These are phyloP conservation scores for Samsoniella hepiali DNA, from an alignment of 2,329 filamentous ascomycete species.

Conservation along the genomic window DNA sequence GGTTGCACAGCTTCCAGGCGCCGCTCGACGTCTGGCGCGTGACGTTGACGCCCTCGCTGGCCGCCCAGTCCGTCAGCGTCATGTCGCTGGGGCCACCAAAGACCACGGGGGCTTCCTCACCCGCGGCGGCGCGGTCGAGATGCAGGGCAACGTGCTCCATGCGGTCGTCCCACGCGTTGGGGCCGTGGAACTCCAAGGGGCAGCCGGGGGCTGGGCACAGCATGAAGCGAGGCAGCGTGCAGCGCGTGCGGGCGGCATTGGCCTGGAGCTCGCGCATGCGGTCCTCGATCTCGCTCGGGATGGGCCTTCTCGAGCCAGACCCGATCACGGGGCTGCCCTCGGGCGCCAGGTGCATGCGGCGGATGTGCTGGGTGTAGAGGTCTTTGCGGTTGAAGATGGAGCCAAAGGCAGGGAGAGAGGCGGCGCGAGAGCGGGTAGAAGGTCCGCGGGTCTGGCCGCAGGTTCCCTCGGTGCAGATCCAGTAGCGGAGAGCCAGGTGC, in stretches of 20 bases:
- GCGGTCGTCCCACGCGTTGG: constrained; percentile 69
- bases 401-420: constrained; percentile 48
- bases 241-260: constrained; percentile 58
- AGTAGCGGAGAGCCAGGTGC: constrained; percentile 72
- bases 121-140: constrained; percentile 52
- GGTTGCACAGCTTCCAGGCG: constrained; percentile 35
- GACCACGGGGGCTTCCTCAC: constrained; percentile 28
- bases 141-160: constrained; percentile 88
- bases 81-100: constrained; percentile 40
- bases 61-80: constrained; percentile 41
- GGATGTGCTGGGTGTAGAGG: constrained; percentile 82
- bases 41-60: constrained; percentile 35
- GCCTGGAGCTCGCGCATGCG: constrained; percentile 54
- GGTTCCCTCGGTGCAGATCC: constrained; percentile 66
- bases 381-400: constrained; percentile 84
- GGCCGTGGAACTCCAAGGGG: constrained; percentile 54
- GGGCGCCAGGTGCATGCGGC: constrained; percentile 73
- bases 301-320: constrained; percentile 33
- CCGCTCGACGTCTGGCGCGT: constrained; percentile 27
- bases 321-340: constrained; percentile 30
- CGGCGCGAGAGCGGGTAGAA: constrained; percentile 17
- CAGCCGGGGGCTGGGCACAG: constrained; percentile 63
- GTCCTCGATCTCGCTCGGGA: constrained; percentile 44
- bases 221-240: constrained; percentile 59
- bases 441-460: constrained; percentile 41